Evolutionary conservation across 306 rosid species (phyloP).

Genomic region (Medicago lupulina): DNA sequence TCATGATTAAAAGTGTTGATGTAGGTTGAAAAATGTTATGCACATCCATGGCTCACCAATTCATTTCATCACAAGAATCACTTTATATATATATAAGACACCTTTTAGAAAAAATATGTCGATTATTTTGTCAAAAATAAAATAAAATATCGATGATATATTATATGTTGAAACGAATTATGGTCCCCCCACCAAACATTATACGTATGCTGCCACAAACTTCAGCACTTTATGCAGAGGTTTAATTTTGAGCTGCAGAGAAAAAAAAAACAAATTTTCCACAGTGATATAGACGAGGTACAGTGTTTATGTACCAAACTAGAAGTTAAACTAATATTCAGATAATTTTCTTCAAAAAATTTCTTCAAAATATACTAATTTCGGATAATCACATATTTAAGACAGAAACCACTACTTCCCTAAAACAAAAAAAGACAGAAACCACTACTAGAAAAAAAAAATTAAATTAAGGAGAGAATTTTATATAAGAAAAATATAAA

Average conservation of each 20-base stretch:
- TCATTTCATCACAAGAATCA: slow-evolving; percentile 45
- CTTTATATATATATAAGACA: slow-evolving; percentile 30
- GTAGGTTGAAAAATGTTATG: slow-evolving; percentile 42
- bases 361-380: background rate
- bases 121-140: background rate
- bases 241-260: slow-evolving; percentile 36
- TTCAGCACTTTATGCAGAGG: slow-evolving; percentile 24
- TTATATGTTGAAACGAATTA: slow-evolving; percentile 37
- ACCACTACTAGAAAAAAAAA: background rate
- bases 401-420: background rate
- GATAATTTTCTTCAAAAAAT: too few species aligned
- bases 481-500: background rate
- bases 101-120: slow-evolving; percentile 16
- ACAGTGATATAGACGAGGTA: background rate
- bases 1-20: slow-evolving; percentile 49
- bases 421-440: too few species aligned
- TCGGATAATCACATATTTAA: background rate
- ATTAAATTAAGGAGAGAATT: background rate
- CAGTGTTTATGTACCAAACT: background rate
- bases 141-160: slow-evolving; percentile 26
- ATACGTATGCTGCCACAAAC: slow-evolving; percentile 9
- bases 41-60: slow-evolving; percentile 43
- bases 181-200: slow-evolving; percentile 36
- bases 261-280: background rate
- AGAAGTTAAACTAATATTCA: background rate